Evolutionary conservation across 2,329 filamentous ascomycete species (phyloP).

Genomic region (Pyrenophora tritici-repentis): DNA sequence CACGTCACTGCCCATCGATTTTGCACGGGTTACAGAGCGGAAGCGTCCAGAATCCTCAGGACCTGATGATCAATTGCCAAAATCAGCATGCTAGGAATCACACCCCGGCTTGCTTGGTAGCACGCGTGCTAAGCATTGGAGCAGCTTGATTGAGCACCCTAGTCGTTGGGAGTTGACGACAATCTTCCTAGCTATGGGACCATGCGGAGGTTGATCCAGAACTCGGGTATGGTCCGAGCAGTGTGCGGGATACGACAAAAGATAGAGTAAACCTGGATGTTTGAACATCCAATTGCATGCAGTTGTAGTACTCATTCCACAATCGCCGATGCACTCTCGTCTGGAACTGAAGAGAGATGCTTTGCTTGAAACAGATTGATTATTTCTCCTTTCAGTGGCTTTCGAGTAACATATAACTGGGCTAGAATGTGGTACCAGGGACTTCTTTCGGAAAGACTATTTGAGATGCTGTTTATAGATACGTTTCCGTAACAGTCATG

Average conservation of each 20-base stretch:
- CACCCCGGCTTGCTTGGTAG: slow-evolving; percentile 1
- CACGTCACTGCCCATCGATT: background rate
- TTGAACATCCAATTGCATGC: too few relatives aligned
- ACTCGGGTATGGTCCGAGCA: background rate
- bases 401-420: too few relatives aligned
- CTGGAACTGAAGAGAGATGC: background rate
- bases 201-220: background rate
- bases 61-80: slow-evolving; percentile 7
- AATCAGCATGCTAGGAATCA: slow-evolving; percentile 1
- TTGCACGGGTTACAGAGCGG: too few relatives aligned
- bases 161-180: background rate
- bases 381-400: too few relatives aligned
- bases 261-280: background rate
- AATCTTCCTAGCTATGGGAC: background rate
- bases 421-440: too few relatives aligned
- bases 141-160: background rate
- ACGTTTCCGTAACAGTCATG: too few relatives aligned
- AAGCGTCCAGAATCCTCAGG: too few relatives aligned
- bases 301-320: background rate
- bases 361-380: too few relatives aligned
- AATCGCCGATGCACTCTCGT: background rate
- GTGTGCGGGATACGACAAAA: background rate
- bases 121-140: background rate
- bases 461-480: too few relatives aligned
- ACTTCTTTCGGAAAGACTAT: too few relatives aligned